Base-by-base conservation (phyloP, 2,329 filamentous ascomycete genomes). In the Colletotrichum sp. region DNA sequence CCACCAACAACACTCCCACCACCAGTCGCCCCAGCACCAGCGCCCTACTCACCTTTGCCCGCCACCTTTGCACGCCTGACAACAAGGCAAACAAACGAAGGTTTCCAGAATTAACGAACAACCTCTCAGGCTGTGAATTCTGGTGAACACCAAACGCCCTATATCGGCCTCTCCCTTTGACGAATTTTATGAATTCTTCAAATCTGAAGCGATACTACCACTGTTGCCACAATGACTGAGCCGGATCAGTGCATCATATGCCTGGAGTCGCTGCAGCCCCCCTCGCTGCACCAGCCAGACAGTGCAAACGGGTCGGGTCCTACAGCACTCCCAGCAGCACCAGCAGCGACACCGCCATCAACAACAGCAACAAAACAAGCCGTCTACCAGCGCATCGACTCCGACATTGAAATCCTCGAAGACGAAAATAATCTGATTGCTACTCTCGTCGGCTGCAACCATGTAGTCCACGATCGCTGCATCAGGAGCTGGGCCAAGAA, bases 401-500 rank as follows among this genome's bases (percentile, higher is more conserved):
- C 69, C 32, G 65, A 76, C n/a, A 62, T 77, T 56, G 70, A 79
- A 73, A 66, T 79, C 64, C 48, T 67, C 48, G 71, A 78, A 32
- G 78, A 79, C 71, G 81, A 84, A 36, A 80, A 86, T 79, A 84
- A 87, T 78, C 85, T 87, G 75, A 88, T 93, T 76, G 91, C 92
- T 55, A 85, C 90, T 71, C 90, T 93, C 66, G 88, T 92, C 76
- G 93, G 95, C 62, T 99, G 97, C 85, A 94, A 95, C 74, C 97
- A 99, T 88, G 91, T 96, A 80, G 89, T 99, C 80, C 97, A 99
- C 87, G 94, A 99, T 87, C 93, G 94, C 68, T 99, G 97, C 85
- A 90, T 99, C 79, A 94, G 94, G 80, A 95, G 96, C 79, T 99
- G 97, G 97, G 95, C 96, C 61, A 95, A 97, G 86, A 94, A 97